Evolutionary conservation across 1,284 basidiomycete species (phyloP), one percentile per base, ranked within the genome.

Genomic region (Megacollybia platyphylla): DNA sequence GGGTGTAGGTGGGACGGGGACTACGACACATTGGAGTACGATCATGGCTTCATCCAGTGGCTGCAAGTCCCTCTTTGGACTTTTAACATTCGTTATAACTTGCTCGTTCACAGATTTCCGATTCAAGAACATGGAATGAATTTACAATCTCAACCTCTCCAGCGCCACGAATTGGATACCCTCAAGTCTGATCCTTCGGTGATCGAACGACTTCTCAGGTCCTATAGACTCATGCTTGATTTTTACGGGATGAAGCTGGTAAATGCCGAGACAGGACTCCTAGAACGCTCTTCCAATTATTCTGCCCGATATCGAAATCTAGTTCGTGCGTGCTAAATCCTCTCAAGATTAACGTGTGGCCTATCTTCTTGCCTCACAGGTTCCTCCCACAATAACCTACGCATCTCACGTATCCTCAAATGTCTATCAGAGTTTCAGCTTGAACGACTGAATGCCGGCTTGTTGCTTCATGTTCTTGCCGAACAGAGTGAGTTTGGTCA

Each of bases 361-460:
- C 26, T 20, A 36, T 40, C 38, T 20, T 36, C 30, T 18, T 44
- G 39, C 44, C 28, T 15, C 26, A 9, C 51, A 82, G 79, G 65
- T 37, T 71, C 73, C 27, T 59, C 73, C 5, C 83, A 87, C 59
- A 87, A 87, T 59, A 72, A 86, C 58, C 71, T 87, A 45, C 78
- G 84, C 30, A 76, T 87, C 48, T 79, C 83, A 38, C 77, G 84
- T 15, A 83, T 87, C 48, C 61, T 87, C 52, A 86, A 87, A 57
- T 80, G 73, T 50, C 60, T 87, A 27, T 82, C 81, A 13, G 80
- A 84, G 51, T 56, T 83, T 44, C 77, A 73, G 10, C 55, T 80
- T 36, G 79, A 82, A 49, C 68, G 57, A 42, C 62, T 79, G 15
- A 80, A 77, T 51, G 70, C 73, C 4, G 76, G 79, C 0, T 80